Conservation (phyloP, 441 rosid species). For the Biscutella laevigata region DNA sequence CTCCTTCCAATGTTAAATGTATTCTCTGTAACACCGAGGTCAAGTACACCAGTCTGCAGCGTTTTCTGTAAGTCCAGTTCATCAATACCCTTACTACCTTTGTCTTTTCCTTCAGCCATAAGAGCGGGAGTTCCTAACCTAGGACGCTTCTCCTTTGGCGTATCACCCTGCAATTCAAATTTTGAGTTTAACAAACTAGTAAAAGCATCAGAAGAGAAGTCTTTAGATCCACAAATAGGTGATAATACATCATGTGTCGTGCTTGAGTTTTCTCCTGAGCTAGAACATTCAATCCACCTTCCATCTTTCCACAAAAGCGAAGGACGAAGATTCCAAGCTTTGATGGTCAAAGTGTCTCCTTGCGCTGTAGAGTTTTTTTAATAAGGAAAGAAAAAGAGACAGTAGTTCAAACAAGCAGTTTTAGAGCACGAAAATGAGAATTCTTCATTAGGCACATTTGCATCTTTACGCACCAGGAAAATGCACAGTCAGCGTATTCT, state of each 20-base stretch:
- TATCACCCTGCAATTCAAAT: conserved; percentile 65
- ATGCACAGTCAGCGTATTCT: conserved; percentile 49
- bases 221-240: background rate
- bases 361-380: conserved; percentile 36
- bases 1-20: conserved; percentile 65
- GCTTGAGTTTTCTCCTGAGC: conserved; percentile 30
- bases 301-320: conserved; percentile 83
- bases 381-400: background rate
- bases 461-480: conserved; percentile 57
- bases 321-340: conserved; percentile 82
- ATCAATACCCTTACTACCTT: conserved; percentile 29
- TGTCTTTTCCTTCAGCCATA: conserved; percentile 49
- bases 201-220: conserved; percentile 12
- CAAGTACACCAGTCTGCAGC: conserved; percentile 41
- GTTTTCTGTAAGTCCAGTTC: conserved; percentile 34
- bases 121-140: conserved; percentile 39
- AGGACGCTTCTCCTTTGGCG: conserved; percentile 71
- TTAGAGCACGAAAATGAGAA: background rate
- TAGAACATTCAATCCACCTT: conserved; percentile 78
- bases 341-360: conserved; percentile 49
- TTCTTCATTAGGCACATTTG: background rate
- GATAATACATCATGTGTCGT: conserved; percentile 41
- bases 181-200: conserved; percentile 2
- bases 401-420: background rate
- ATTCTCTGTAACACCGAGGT: conserved; percentile 49